Conservation (phyloP, 257 asterid genomes). For the Penstemon barbatus region DNA sequence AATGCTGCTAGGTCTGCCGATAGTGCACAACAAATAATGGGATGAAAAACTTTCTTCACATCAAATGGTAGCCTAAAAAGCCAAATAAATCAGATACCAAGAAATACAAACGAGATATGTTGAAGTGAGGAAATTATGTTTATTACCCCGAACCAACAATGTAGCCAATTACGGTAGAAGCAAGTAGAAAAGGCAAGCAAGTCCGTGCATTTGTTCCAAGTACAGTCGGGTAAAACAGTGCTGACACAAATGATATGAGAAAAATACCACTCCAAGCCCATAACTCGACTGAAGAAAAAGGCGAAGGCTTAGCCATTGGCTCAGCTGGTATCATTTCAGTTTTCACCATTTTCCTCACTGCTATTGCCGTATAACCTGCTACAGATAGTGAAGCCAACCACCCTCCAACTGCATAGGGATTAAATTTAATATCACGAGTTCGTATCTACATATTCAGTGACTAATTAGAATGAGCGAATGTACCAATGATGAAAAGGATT, state of each 20-base stretch:
- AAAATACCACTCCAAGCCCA: constrained; percentile 83
- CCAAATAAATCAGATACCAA: constrained; percentile 17
- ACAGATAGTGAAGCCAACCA: constrained; percentile 91
- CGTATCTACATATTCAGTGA: background rate
- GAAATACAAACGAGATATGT: constrained; percentile 4
- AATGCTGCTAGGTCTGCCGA: constrained; percentile 88
- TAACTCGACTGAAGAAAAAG: constrained; percentile 68
- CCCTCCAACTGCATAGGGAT: constrained; percentile 64
- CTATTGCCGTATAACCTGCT: constrained; percentile 88
- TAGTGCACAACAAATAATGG: constrained; percentile 82
- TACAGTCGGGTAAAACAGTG: constrained; percentile 64
- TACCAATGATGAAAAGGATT: constrained; percentile 75
- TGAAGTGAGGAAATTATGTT: constrained; percentile 20
- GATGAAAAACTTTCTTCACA: constrained; percentile 81
- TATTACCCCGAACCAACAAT: constrained; percentile 79
- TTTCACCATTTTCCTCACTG: constrained; percentile 84
- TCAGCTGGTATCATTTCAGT: constrained; percentile 86
- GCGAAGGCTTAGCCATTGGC: constrained; percentile 91
- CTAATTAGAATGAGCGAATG: background rate
- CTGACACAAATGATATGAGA: constrained; percentile 61
- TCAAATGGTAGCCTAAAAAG: constrained; percentile 71
- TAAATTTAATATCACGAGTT: no score
- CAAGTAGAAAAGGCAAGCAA: constrained; percentile 89
- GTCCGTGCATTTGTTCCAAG: constrained; percentile 90
- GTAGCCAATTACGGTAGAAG: constrained; percentile 88